Evolutionary conservation across 2,329 filamentous ascomycete species (phyloP).

Genomic region (Chaetomium olivaceum): DNA sequence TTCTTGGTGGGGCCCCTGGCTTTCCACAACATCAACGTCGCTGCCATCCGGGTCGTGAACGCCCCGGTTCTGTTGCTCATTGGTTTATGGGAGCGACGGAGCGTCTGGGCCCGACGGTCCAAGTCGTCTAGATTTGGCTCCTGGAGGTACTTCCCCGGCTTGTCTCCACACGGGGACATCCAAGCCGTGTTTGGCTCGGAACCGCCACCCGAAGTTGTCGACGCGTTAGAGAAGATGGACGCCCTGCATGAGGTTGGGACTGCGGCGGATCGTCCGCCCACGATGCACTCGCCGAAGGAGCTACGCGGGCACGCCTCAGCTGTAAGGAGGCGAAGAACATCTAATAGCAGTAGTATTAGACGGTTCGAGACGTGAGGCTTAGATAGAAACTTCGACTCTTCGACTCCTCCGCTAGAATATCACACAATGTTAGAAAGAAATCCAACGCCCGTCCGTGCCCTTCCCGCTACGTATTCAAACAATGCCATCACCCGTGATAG

Average conservation of each 20-base stretch:
- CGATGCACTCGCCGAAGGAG: conserved; percentile 16
- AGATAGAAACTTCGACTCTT: neutral
- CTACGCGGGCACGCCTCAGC: conserved; percentile 4
- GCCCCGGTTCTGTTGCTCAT: conserved; percentile 63
- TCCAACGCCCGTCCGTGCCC: neutral
- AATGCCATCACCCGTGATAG: neutral
- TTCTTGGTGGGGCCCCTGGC: conserved; percentile 60
- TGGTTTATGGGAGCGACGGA: conserved; percentile 60
- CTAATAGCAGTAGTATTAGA: conserved; percentile 24
- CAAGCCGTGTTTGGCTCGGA: conserved; percentile 32
- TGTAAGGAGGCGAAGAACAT: conserved; percentile 21
- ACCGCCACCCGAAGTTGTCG: conserved; percentile 31
- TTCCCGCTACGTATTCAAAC: neutral
- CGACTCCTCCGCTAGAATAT: neutral
- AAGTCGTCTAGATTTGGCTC: conserved; percentile 20
- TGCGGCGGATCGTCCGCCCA: conserved; percentile 1
- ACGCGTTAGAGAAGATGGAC: conserved; percentile 34
- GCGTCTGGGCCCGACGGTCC: conserved; percentile 48
- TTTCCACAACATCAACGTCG: conserved; percentile 73
- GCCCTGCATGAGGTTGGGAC: conserved; percentile 18
- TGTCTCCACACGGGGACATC: conserved; percentile 34
- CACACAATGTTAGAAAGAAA: neutral
- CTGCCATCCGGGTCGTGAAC: conserved; percentile 63
- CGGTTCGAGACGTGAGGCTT: conserved; percentile 14
- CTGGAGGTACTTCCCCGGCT: conserved; percentile 32